phyloP scores from a whole-genome alignment of 495 filamentous ascomycete species.

The Lichenothelia convexa region DNA sequence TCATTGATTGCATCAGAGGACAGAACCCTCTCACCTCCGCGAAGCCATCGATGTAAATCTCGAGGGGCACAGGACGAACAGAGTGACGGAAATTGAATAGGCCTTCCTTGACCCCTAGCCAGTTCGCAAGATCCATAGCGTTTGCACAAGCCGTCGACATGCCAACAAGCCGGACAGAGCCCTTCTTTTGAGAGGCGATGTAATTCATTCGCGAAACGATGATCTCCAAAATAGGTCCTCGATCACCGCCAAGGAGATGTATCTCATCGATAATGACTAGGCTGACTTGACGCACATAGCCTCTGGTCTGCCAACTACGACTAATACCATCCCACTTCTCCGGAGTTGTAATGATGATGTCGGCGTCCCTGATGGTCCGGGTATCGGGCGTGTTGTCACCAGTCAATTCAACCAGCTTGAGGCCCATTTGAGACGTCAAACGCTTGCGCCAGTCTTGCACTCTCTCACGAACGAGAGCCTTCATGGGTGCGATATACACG shows the following conservation, averaged over 20 bases:
- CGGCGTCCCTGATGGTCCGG: slow-evolving; percentile 77
- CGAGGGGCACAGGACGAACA: slow-evolving; percentile 87
- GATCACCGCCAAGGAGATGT: slow-evolving; percentile 83
- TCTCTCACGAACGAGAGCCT: slow-evolving; percentile 88
- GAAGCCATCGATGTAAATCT: slow-evolving; percentile 95
- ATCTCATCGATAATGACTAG: slow-evolving; percentile 99
- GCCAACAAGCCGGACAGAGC: slow-evolving; percentile 72
- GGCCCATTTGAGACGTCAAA: slow-evolving; percentile 64
- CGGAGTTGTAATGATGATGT: slow-evolving; percentile 96
- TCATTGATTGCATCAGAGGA: slow-evolving; percentile 98
- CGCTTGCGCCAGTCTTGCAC: slow-evolving; percentile 87
- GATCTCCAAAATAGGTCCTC: slow-evolving; percentile 94
- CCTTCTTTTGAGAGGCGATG: slow-evolving; percentile 83
- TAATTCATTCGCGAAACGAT: slow-evolving; percentile 99
- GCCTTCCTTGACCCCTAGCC: slow-evolving; percentile 93
- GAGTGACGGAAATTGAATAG: slow-evolving; percentile 96
- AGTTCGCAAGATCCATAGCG: slow-evolving; percentile 81
- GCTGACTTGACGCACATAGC: slow-evolving; percentile 87
- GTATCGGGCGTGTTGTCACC: slow-evolving; percentile 98
- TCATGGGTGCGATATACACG: slow-evolving; percentile 98
- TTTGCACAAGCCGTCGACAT: slow-evolving; percentile 99
- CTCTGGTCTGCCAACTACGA: slow-evolving; percentile 91
- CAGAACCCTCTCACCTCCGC: slow-evolving; percentile 91
- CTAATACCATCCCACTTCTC: slow-evolving; percentile 99
- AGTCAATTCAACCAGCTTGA: slow-evolving; percentile 90